Conservation (phyloP, 371 early-diverging fungal species). For the Capillidium rhysosporum region DNA sequence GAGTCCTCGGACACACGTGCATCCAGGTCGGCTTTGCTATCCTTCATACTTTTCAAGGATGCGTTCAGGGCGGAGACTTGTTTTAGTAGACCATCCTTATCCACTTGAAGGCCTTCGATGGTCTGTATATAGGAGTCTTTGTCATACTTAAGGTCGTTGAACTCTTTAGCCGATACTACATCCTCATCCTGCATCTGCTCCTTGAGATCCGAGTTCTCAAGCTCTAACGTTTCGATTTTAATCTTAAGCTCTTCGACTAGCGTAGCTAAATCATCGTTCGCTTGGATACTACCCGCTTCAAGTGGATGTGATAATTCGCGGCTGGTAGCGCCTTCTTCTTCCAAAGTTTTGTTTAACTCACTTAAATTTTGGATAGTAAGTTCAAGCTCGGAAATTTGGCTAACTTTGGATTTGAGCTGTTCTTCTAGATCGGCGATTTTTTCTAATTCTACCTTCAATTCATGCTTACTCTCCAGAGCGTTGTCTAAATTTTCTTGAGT, state of each 20-base stretch:
- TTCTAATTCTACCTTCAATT: background rate
- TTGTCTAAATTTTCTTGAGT: background rate
- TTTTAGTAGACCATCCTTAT: background rate
- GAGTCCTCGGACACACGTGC: background rate
- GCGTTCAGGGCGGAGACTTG: background rate
- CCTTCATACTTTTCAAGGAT: background rate
- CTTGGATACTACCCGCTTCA: too few species aligned
- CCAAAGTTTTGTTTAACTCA: background rate
- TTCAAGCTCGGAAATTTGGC: background rate
- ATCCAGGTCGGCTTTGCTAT: background rate
- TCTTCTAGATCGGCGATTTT: background rate
- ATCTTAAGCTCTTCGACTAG: too few species aligned
- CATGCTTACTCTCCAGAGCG: background rate
- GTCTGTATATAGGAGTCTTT: background rate
- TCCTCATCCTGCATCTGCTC: too few species aligned
- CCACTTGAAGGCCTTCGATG: background rate
- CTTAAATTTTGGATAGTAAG: background rate
- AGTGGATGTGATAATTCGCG: background rate
- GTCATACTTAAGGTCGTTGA: background rate
- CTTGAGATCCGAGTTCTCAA: too few species aligned
- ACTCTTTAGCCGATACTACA: too few species aligned
- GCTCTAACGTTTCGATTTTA: too few species aligned
- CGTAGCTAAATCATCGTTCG: too few species aligned
- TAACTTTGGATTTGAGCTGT: background rate
- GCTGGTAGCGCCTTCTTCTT: background rate